Percentiles rank a stretch among this genome's conserved stretches.
Evolutionary conservation across 2,329 filamentous ascomycete species (phyloP).

Genomic region (Fusarium sp.): DNA sequence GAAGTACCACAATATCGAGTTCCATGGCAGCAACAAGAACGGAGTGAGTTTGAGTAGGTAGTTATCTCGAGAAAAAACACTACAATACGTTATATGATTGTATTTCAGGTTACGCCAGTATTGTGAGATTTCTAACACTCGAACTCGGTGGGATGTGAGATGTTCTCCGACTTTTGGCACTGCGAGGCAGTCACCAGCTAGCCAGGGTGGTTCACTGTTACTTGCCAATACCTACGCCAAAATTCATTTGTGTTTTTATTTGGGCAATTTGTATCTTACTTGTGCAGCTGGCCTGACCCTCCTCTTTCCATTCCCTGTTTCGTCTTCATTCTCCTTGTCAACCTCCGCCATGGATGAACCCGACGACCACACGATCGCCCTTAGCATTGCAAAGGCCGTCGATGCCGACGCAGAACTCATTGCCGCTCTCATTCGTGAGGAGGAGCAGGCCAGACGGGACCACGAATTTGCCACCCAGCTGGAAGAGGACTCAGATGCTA

Average conservation of each 20-base stretch:
- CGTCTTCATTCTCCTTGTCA: background rate
- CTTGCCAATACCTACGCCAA: background rate
- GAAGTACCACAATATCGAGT: background rate
- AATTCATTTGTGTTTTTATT: background rate
- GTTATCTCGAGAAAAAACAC: no score
- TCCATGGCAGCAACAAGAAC: accelerated
- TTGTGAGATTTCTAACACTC: no score
- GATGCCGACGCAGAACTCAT: accelerated
- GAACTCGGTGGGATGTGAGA: no score
- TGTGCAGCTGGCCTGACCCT: no score
- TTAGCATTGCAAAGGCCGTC: background rate
- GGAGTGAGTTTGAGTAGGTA: no score
- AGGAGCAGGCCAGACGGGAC: background rate
- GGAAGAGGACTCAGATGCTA: accelerated
- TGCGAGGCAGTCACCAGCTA: background rate
- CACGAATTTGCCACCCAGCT: accelerated
- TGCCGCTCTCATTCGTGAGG: background rate
- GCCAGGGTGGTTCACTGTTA: accelerated
- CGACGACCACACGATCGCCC: background rate
- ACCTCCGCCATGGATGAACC: background rate
- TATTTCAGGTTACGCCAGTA: no score
- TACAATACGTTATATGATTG: no score
- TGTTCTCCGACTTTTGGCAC: background rate
- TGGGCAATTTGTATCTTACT: no score
- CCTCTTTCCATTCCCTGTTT: background rate